A percentile compares a stretch with the other conserved stretches of the same genome.
Evolutionary conservation across 177 flowering plant species (phyloP).

Genomic region (Vitis hybrid): DNA sequence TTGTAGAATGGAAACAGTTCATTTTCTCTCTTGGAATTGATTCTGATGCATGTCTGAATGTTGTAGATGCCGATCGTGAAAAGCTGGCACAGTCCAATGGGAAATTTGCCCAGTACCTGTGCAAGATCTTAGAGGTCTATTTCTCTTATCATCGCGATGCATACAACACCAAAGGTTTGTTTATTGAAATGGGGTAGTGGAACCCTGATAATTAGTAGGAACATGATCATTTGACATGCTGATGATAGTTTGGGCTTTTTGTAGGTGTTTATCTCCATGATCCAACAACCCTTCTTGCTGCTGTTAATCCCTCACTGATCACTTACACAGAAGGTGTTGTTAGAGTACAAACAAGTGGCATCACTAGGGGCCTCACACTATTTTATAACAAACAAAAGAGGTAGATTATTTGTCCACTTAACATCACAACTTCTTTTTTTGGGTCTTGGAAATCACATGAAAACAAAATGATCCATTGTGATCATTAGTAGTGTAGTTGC

Average conservation of each 20-base stretch:
- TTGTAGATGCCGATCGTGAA: constrained; percentile 64
- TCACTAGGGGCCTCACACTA: constrained; percentile 78
- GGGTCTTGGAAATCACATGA: constrained; percentile 2
- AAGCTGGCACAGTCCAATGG: constrained; percentile 60
- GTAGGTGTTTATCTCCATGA: constrained; percentile 98
- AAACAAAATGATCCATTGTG: neutral
- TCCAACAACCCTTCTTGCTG: constrained; percentile 81
- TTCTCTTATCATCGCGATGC: constrained; percentile 74
- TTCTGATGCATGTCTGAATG: neutral
- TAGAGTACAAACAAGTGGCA: constrained; percentile 86
- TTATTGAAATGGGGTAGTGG: neutral
- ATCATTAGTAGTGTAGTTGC: no score
- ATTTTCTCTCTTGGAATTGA: neutral
- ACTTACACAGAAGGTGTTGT: constrained; percentile 84
- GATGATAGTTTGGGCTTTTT: constrained; percentile 7
- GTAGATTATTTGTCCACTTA: constrained; percentile 25
- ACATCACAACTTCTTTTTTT: neutral
- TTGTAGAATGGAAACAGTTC: no score
- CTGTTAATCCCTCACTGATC: constrained; percentile 70
- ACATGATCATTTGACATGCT: neutral
- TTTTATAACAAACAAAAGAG: constrained; percentile 75
- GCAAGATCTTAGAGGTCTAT: constrained; percentile 72
- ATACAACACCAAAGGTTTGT: constrained; percentile 66
- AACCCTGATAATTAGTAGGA: neutral
- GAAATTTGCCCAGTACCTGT: constrained; percentile 69